These are phyloP conservation scores for Penicillium decumbens DNA, from an alignment of 2,329 filamentous ascomycete species.

Conservation along the genomic window DNA sequence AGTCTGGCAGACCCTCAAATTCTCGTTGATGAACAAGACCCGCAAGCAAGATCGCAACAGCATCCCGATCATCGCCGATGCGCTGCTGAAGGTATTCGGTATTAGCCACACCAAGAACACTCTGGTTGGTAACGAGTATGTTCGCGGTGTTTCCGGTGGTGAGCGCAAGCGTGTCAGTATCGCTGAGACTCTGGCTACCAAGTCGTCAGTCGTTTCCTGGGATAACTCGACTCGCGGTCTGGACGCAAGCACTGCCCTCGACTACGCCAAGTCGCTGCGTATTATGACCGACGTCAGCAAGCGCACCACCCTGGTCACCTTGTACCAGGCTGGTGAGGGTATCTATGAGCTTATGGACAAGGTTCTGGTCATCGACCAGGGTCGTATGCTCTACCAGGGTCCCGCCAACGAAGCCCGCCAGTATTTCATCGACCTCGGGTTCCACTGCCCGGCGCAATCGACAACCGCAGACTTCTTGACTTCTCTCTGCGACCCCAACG, in stretches of 20 bases:
- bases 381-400: conserved; percentile 65
- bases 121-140: conserved; percentile 67
- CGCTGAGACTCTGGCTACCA: conserved; percentile 69
- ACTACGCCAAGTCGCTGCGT: conserved; percentile 66
- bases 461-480: conserved; percentile 77
- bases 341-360: conserved; percentile 75
- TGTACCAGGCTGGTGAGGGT: conserved; percentile 67
- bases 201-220: conserved; percentile 70
- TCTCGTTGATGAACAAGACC: conserved; percentile 71
- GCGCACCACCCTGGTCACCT: conserved; percentile 64
- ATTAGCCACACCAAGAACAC: conserved; percentile 72
- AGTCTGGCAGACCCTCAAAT: conserved; percentile 72
- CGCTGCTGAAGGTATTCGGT: conserved; percentile 71
- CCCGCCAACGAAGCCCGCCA: conserved; percentile 56
- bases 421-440: conserved; percentile 65
- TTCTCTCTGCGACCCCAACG: conserved; percentile 67
- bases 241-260: conserved; percentile 71
- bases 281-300: conserved; percentile 73
- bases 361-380: conserved; percentile 70
- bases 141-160: conserved; percentile 71
- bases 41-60: conserved; percentile 60
- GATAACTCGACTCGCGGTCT: conserved; percentile 78
- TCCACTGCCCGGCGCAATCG: conserved; percentile 53
- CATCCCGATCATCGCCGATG: conserved; percentile 65
- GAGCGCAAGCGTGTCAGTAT: conserved; percentile 78